Evolutionary conservation across 225 moss, liverwort and hornwort species (phyloP).

Genomic region (Physcomitrium patens): DNA sequence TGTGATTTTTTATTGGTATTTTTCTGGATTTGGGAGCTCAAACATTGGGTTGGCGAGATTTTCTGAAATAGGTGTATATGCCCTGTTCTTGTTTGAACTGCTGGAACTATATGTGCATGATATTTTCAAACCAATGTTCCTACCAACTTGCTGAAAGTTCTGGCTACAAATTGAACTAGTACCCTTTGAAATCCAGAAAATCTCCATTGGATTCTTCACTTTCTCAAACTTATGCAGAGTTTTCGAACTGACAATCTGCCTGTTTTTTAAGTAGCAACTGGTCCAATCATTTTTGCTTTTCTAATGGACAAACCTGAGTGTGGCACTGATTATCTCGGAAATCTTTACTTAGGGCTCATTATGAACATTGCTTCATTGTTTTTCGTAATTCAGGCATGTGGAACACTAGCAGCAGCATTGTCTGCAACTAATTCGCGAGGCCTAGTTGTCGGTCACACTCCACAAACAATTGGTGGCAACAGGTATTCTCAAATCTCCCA

Average conservation of each 20-base stretch:
- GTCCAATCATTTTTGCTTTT: not conserved
- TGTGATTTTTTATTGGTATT: not conserved
- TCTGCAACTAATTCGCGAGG: constrained; percentile 77
- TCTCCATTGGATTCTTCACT: not conserved
- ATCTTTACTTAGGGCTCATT: not conserved
- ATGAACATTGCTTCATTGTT: not conserved
- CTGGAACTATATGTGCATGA: no score
- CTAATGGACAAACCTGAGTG: not conserved
- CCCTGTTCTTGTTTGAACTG: no score
- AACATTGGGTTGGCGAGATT: not conserved
- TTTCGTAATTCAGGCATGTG: constrained; percentile 62
- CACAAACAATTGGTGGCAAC: constrained; percentile 86
- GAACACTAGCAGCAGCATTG: constrained; percentile 71
- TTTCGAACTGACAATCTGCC: not conserved
- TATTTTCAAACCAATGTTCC: not conserved
- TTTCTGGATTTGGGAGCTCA: not conserved
- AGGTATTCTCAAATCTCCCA: constrained; percentile 43
- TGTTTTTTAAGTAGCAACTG: not conserved
- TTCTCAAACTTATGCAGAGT: not conserved
- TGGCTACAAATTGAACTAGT: not conserved
- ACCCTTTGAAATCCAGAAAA: not conserved
- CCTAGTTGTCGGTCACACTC: constrained; percentile 93
- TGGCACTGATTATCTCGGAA: not conserved
- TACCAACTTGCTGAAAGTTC: not conserved
- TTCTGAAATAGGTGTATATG: not conserved